Conservation (phyloP, 306 rosid species). For the Luffa aegyptiaca region DNA sequence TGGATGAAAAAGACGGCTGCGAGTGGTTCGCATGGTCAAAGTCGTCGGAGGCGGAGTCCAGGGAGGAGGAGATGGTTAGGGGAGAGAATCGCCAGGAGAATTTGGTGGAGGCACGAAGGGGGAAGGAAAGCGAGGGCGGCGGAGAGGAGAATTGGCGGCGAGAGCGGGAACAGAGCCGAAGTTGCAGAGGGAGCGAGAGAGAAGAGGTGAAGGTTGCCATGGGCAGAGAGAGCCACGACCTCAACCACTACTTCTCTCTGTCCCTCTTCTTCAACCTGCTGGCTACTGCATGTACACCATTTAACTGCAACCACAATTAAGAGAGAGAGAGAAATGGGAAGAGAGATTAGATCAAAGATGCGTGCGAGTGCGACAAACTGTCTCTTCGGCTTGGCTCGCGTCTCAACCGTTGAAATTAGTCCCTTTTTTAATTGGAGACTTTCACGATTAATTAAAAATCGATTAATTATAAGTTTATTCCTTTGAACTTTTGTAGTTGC, state of each 20-base stretch:
- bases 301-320: background rate
- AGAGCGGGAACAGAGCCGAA: constrained; percentile 3
- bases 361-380: background rate
- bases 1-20: constrained; percentile 17
- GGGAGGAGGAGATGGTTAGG: constrained; percentile 38
- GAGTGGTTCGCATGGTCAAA: constrained; percentile 21
- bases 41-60: constrained; percentile 37
- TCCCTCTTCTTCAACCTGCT: background rate
- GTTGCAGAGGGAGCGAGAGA: constrained; percentile 26
- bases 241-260: background rate
- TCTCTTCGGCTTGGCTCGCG: background rate
- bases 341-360: background rate
- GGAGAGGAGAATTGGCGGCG: background rate
- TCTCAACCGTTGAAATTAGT: background rate
- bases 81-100: constrained; percentile 21
- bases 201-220: constrained; percentile 77
- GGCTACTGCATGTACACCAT: background rate
- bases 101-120: constrained; percentile 12
- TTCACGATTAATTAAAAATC: too few species aligned
- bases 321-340: background rate
- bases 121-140: constrained; percentile 1
- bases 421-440: background rate
- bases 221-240: constrained; percentile 22
- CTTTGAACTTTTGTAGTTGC: too few species aligned
- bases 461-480: too few species aligned